Evolutionary conservation across 148 eudicot genomes (phyloP).

Genomic region (Chenopodium album): DNA sequence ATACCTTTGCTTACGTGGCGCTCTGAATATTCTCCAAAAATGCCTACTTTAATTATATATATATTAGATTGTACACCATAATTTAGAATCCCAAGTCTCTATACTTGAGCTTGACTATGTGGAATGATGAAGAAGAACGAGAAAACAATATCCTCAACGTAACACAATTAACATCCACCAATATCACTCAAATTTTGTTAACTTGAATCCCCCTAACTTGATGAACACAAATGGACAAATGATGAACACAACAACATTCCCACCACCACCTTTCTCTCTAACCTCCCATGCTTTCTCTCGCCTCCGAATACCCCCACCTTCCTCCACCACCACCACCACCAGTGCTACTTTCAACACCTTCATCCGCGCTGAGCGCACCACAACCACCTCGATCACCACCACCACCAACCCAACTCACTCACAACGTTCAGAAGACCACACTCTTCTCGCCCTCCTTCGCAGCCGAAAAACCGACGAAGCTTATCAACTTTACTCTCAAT

Average conservation of each 20-base stretch:
- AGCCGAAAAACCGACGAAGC: conserved; percentile 85
- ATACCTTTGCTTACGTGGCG: too few relatives aligned
- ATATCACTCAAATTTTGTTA: neutral
- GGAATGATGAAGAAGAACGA: neutral
- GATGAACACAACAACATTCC: neutral
- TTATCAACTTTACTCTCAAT: conserved; percentile 52
- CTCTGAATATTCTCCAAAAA: too few relatives aligned
- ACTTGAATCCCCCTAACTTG: neutral
- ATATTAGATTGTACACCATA: too few relatives aligned
- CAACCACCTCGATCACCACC: neutral
- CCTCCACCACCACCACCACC: neutral
- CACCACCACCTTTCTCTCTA: neutral
- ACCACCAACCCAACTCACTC: neutral
- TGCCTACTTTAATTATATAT: too few relatives aligned
- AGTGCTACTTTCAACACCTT: neutral
- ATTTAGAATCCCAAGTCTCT: too few relatives aligned
- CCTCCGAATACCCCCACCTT: neutral
- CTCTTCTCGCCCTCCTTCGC: conserved; percentile 69
- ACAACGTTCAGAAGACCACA: conserved; percentile 30
- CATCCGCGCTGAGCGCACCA: neutral
- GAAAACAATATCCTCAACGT: conserved; percentile 10
- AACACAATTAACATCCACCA: conserved; percentile 11
- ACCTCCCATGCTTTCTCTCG: neutral
- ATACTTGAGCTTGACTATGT: too few relatives aligned
- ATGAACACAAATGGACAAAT: neutral